These are phyloP conservation scores for Sugiyamaella boreocaroliniensis DNA, from an alignment of 805 yeast species.

Conservation along the genomic window DNA sequence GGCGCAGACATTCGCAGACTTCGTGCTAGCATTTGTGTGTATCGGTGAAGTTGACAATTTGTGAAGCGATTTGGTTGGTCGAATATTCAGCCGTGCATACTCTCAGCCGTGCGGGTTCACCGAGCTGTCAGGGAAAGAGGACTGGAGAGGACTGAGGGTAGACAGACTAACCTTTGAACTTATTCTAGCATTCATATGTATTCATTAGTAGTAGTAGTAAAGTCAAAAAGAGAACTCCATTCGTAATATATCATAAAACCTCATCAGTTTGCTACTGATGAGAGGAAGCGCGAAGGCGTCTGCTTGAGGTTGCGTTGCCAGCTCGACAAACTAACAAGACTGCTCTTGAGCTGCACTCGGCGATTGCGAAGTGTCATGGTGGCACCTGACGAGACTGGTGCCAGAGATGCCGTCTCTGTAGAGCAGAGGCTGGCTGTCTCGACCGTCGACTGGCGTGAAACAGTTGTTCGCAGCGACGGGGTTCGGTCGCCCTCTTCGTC, in stretches of 20 bases:
- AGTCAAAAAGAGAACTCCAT: background rate
- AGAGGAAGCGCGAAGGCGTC: background rate
- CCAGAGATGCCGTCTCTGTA: background rate
- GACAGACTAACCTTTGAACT: no score
- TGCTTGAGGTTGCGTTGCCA: constrained; percentile 10
- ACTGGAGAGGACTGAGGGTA: no score
- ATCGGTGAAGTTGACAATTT: background rate
- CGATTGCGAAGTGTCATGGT: background rate
- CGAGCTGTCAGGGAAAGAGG: no score
- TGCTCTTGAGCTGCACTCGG: constrained; percentile 10
- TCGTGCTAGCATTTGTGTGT: background rate
- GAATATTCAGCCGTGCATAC: background rate
- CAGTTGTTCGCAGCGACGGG: background rate
- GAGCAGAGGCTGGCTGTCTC: background rate
- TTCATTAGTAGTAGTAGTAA: background rate
- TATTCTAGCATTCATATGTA: no score
- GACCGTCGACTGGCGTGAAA: background rate
- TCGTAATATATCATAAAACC: background rate
- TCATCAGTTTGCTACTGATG: background rate
- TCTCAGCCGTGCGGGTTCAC: background rate
- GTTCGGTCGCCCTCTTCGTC: background rate
- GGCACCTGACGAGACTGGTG: background rate
- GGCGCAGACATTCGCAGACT: background rate
- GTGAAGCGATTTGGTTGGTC: background rate
- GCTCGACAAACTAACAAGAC: constrained; percentile 11